These are phyloP conservation scores for Clarireedia hainanense DNA, from an alignment of 2,329 filamentous ascomycete species.

Conservation along the genomic window DNA sequence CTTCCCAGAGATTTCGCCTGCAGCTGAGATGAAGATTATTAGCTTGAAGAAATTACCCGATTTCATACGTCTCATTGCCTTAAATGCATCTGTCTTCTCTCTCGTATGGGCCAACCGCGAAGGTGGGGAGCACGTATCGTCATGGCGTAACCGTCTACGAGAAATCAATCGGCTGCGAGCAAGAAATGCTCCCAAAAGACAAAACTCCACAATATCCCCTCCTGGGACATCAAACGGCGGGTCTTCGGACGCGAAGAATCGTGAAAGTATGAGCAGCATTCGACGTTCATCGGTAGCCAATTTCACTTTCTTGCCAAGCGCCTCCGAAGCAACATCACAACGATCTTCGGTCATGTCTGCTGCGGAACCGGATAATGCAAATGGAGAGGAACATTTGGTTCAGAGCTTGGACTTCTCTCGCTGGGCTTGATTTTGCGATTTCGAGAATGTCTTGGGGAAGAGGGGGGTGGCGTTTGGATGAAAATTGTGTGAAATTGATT, in stretches of 20 bases:
- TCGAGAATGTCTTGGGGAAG: background rate
- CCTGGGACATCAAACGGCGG: slow-evolving; percentile 27
- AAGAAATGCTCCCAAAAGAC: slow-evolving; percentile 43
- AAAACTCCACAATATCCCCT: slow-evolving; percentile 26
- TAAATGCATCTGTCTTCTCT: slow-evolving; percentile 91
- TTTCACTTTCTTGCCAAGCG: slow-evolving; percentile 55
- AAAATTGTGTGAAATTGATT: background rate
- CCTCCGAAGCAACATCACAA: slow-evolving; percentile 48
- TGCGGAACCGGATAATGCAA: slow-evolving; percentile 43
- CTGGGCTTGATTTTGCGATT: slow-evolving; percentile 24
- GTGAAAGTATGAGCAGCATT: slow-evolving; percentile 54
- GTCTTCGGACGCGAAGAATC: slow-evolving; percentile 31
- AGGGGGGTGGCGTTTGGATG: slow-evolving; percentile 1
- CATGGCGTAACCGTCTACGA: slow-evolving; percentile 79
- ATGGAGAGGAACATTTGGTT: slow-evolving; percentile 25
- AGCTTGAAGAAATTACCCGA: slow-evolving; percentile 73
- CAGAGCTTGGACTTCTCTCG: slow-evolving; percentile 29
- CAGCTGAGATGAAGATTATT: slow-evolving; percentile 82
- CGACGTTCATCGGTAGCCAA: slow-evolving; percentile 58
- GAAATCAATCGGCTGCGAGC: slow-evolving; percentile 80
- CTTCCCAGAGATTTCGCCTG: slow-evolving; percentile 87
- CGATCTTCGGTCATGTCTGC: slow-evolving; percentile 48
- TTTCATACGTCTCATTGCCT: slow-evolving; percentile 79
- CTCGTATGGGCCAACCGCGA: slow-evolving; percentile 77
- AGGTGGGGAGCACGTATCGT: slow-evolving; percentile 75